Base-by-base conservation (phyloP, 83 land plant genomes). In the Thuja plicata region DNA sequence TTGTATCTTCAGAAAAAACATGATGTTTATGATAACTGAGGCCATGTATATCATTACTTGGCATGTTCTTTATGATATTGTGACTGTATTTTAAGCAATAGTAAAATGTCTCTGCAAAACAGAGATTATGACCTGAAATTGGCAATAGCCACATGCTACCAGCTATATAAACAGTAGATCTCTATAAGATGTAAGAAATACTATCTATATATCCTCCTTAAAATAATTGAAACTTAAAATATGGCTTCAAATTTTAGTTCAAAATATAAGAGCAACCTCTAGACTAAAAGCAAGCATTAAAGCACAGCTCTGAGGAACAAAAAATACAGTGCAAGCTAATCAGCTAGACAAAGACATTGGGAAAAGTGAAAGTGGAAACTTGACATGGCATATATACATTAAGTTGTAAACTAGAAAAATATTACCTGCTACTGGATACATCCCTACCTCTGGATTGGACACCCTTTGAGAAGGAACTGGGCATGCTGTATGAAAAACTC, bases 401-500 rank as follows among this genome's bases (percentile, higher is more conserved):
- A 50, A 50, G 15, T 50, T 12, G 15, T 50, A 50, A 81, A 82
- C 30, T 45, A 82, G 85, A 82, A 82, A 82, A 43, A 82, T 82
- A 82, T 45, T 27, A 43, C 45, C 46, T 21, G 45, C 85, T 45
- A n/a, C 30, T 82, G 54, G 85, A 82, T 43, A 82, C 11, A 11
- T 45, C 45, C 54, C 46, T 45, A 46, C 89, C 89, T 90, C 87
- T 19, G 91, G 93, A 71, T 92, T 73, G 12, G 81, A 52, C 0
- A 81, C 43, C 16, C 52, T 73, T 3, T 66, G 24, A 21, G 78
- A 46, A 38, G 89, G 91, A 62, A 89, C 89, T 40, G 93, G 93
- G 55, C 87, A 54, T 54, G 93, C 93, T 50, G 87, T 74, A 55
- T 92, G 93, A 87, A 92, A 92, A 70, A 92, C 92, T 57, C 93